A percentile compares a stretch with the other conserved stretches of the same genome.
Evolutionary conservation across 306 rosid genomes (phyloP).

Genomic region (Crataegus laevigata): DNA sequence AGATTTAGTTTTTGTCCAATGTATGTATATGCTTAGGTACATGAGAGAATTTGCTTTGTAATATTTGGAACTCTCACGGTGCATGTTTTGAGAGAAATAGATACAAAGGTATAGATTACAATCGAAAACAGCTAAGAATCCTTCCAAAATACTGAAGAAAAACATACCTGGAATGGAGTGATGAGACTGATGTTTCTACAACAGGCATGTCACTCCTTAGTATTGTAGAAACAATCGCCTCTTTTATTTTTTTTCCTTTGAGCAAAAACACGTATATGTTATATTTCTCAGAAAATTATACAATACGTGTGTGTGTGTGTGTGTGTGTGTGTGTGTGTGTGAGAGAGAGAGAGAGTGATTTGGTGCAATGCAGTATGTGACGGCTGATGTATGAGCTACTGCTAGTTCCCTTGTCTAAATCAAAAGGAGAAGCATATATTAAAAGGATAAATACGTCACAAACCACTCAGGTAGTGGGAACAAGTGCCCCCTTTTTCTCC

Average conservation of each 20-base stretch:
- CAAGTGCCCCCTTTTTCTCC: constrained; percentile 2
- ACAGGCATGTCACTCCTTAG: not conserved
- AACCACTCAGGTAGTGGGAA: constrained; percentile 31
- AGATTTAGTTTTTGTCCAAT: not conserved
- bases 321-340: not conserved
- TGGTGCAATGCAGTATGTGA: not conserved
- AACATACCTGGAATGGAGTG: not conserved
- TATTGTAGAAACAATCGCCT: not conserved
- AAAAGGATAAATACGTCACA: constrained; percentile 22
- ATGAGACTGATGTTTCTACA: not conserved
- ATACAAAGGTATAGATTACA: too few species aligned
- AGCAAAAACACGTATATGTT: not conserved
- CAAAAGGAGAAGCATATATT: not conserved
- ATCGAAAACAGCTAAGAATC: not conserved
- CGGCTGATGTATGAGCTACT: not conserved
- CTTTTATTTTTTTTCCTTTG: too few species aligned
- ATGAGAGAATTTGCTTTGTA: not conserved
- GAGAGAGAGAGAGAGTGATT: too few species aligned
- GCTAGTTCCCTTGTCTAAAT: constrained; percentile 13
- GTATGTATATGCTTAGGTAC: not conserved
- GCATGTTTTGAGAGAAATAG: too few species aligned
- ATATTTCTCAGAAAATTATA: not conserved
- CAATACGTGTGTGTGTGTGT: too few species aligned
- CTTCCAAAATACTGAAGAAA: not conserved
- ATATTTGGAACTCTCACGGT: not conserved